phyloP scores from a whole-genome alignment of 306 rosid genomes.

The Vicia faba region DNA sequence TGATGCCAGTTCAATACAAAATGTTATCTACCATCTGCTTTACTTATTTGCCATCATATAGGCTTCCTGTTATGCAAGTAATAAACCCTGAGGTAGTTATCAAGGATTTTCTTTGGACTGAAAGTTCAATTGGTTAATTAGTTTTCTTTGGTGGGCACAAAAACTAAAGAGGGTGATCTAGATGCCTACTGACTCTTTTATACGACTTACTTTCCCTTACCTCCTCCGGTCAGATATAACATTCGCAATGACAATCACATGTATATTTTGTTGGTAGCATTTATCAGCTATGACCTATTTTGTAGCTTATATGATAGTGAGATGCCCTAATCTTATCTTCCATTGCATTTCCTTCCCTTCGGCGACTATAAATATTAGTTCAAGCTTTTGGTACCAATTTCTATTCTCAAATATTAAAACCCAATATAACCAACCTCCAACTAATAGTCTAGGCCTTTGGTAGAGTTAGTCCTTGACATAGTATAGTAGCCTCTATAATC shows the following conservation, averaged over 20 bases:
- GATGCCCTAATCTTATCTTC: not conserved
- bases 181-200: too few species aligned
- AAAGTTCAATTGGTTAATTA: not conserved
- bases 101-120: not conserved
- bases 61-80: conserved; percentile 11
- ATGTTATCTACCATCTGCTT: conserved; percentile 8
- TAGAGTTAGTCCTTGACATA: not conserved
- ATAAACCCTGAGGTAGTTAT: not conserved
- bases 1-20: conserved; percentile 8
- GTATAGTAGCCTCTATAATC: too few species aligned
- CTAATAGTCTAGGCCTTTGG: conserved; percentile 13
- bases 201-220: too few species aligned
- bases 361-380: conserved; percentile 15
- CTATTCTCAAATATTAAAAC: not conserved
- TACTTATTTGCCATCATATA: conserved; percentile 1
- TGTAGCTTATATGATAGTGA: not conserved
- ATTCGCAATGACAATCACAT: not conserved
- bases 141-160: too few species aligned
- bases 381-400: not conserved
- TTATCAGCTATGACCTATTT: conserved; percentile 6
- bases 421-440: conserved; percentile 11
- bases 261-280: not conserved
- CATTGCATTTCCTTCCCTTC: conserved; percentile 19
- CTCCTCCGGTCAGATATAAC: too few species aligned
- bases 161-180: too few species aligned